Evolutionary conservation across 257 asterid species (phyloP).

Genomic region (Rubia yunnanensis): DNA sequence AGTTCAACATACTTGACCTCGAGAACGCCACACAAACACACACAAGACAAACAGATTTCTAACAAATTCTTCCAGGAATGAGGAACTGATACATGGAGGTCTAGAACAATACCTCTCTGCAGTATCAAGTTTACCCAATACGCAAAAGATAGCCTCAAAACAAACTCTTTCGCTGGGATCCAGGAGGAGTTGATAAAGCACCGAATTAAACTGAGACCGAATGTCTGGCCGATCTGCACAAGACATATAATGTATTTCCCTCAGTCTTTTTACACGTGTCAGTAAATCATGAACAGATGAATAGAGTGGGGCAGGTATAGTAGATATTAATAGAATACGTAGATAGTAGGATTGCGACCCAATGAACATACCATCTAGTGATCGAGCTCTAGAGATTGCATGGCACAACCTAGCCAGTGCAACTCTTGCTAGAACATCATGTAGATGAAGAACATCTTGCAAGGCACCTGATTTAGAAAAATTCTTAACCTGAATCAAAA

Average conservation of each 20-base stretch:
- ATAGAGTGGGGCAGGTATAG: not conserved
- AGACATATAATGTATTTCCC: constrained; percentile 18
- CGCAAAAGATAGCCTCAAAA: constrained; percentile 94
- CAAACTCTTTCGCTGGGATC: constrained; percentile 99
- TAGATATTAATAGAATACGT: not conserved
- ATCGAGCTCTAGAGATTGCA: constrained; percentile 81
- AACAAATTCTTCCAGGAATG: constrained; percentile 1
- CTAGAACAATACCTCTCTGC: constrained; percentile 63
- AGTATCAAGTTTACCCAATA: constrained; percentile 80
- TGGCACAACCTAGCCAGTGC: constrained; percentile 95
- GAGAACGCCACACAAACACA: not conserved
- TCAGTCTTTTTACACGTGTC: constrained; percentile 7
- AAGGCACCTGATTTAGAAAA: constrained; percentile 73
- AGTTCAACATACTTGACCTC: constrained; percentile 3
- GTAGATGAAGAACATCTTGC: constrained; percentile 95
- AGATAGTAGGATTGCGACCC: not conserved
- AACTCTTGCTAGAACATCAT: constrained; percentile 98
- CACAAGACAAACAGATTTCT: not conserved
- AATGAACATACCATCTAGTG: constrained; percentile 63
- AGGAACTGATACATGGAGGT: not conserved
- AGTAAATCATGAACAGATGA: constrained; percentile 1
- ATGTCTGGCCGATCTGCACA: constrained; percentile 80
- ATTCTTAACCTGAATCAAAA: constrained; percentile 18
- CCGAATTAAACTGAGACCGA: constrained; percentile 70
- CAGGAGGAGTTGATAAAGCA: constrained; percentile 90